Conservation (phyloP, 306 rosid genomes). For the Dryas octopetala region DNA sequence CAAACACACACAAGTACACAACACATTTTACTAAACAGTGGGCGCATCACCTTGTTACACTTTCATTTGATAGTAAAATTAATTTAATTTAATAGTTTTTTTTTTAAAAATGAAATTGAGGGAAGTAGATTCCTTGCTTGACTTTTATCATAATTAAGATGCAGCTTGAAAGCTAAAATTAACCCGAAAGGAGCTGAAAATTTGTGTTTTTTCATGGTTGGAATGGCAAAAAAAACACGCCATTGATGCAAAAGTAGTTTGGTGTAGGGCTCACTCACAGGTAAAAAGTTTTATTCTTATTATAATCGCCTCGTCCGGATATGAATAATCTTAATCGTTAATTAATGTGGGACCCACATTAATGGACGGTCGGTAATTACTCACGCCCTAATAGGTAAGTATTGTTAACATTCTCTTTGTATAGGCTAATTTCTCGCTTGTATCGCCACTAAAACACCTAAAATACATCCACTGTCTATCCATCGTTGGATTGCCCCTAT, state of each 20-base stretch:
- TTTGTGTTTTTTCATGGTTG: conserved; percentile 1
- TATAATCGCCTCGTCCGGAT: too few species aligned
- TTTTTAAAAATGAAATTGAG: not conserved
- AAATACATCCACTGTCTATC: not conserved
- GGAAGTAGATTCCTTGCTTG: not conserved
- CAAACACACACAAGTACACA: too few species aligned
- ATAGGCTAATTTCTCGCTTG: too few species aligned
- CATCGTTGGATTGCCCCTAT: not conserved
- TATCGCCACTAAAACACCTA: too few species aligned
- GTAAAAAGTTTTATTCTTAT: too few species aligned
- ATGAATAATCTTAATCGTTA: too few species aligned
- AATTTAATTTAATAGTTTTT: not conserved
- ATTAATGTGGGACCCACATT: too few species aligned
- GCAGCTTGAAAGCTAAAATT: conserved; percentile 2
- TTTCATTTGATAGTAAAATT: not conserved
- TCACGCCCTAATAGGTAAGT: too few species aligned
- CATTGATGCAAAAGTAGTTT: not conserved
- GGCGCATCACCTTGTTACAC: too few species aligned
- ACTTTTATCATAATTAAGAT: conserved; percentile 11
- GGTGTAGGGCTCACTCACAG: not conserved
- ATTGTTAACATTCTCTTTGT: too few species aligned
- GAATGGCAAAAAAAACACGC: not conserved
- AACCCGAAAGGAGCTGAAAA: not conserved
- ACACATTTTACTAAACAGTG: too few species aligned
- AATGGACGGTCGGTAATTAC: too few species aligned